Conservation (phyloP, 148 eudicot species). For the Persicaria maculosa region DNA sequence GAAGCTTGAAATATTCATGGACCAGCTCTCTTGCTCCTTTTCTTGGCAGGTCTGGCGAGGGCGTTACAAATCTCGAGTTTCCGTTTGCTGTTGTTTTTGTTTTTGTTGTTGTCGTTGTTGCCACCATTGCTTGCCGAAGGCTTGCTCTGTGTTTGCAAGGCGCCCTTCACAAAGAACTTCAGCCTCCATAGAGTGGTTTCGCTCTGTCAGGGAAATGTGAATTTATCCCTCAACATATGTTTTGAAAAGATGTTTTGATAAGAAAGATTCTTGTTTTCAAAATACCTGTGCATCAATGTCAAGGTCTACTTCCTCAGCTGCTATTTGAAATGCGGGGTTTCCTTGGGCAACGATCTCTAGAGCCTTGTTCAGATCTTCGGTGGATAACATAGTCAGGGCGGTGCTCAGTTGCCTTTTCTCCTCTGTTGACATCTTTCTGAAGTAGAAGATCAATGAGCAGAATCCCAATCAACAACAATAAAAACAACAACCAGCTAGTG, state of each 20-base stretch:
- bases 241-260: not conserved
- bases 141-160: slow-evolving; percentile 33
- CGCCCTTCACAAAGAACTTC: slow-evolving; percentile 60
- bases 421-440: slow-evolving; percentile 50
- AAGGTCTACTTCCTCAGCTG: slow-evolving; percentile 59
- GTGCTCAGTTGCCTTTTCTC: slow-evolving; percentile 66
- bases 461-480: not conserved
- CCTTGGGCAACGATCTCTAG: slow-evolving; percentile 59
- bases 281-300: slow-evolving; percentile 69
- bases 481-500: too few species aligned
- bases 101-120: slow-evolving; percentile 18
- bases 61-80: slow-evolving; percentile 53
- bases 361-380: slow-evolving; percentile 59
- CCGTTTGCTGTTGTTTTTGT: slow-evolving; percentile 32
- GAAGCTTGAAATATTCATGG: not conserved
- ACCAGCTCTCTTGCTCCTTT: slow-evolving; percentile 48
- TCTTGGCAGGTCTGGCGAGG: slow-evolving; percentile 49
- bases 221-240: not conserved
- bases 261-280: not conserved
- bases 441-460: not conserved
- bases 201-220: slow-evolving; percentile 26
- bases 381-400: slow-evolving; percentile 40
- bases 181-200: slow-evolving; percentile 75
- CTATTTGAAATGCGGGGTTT: slow-evolving; percentile 40
- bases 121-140: slow-evolving; percentile 27